phyloP scores from a whole-genome alignment of 768 basidiomycete species.

The Rhodocollybia butyracea region DNA sequence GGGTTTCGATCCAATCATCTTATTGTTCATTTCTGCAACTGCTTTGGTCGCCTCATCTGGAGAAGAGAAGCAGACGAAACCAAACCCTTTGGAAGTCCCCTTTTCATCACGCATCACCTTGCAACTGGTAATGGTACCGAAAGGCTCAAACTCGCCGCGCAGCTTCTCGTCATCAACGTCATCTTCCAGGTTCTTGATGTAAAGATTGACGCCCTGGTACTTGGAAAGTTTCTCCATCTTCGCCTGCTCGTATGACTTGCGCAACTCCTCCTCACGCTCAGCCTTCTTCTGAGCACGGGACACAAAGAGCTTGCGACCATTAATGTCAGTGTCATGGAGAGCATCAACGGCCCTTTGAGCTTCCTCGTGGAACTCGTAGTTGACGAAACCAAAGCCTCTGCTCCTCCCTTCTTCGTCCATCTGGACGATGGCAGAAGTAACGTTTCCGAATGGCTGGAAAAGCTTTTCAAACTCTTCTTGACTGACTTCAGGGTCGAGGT shows the following conservation, averaged over 20 bases:
- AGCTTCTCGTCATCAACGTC: constrained; percentile 98
- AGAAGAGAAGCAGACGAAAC: constrained; percentile 98
- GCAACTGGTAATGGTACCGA: constrained; percentile 96
- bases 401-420: constrained; percentile 86
- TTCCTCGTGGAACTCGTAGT: constrained; percentile 90
- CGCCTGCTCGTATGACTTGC: constrained; percentile 89
- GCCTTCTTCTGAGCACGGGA: constrained; percentile 97
- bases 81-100: constrained; percentile 90
- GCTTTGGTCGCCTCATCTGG: constrained; percentile 99
- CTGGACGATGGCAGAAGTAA: constrained; percentile 87
- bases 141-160: constrained; percentile 93
- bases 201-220: constrained; percentile 98
- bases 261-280: constrained; percentile 96
- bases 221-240: constrained; percentile 98
- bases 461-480: constrained; percentile 85
- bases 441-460: constrained; percentile 72
- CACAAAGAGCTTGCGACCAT: constrained; percentile 91
- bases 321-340: constrained; percentile 81
- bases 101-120: constrained; percentile 99
- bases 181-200: constrained; percentile 99
- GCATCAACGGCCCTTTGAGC: constrained; percentile 86
- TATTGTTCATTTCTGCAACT: constrained; percentile 99
- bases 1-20: constrained; percentile 98
- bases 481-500: constrained; percentile 80
- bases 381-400: constrained; percentile 99